Evolutionary conservation across 1,139 yeast species (phyloP).

Genomic region (Suhomyces coccinellae): DNA sequence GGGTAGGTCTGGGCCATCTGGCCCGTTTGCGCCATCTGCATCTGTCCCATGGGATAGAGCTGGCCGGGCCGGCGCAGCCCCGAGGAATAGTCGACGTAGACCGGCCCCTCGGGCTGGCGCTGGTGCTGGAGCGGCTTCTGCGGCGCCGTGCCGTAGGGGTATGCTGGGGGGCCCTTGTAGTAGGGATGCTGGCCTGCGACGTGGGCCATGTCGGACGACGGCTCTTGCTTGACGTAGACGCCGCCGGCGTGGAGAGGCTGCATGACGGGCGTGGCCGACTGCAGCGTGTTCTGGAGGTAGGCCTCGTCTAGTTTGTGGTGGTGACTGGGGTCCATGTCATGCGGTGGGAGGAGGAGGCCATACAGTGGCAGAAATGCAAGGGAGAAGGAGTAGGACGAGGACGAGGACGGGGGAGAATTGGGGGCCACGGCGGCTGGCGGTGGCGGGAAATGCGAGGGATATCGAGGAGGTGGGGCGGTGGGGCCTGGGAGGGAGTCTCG

Average conservation of each 20-base stretch:
- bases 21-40: too few species aligned
- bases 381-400: background rate
- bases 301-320: conserved; percentile 16
- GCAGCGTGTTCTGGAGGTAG: conserved; percentile 8
- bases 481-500: background rate
- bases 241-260: conserved; percentile 1
- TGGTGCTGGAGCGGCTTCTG: conserved; percentile 1
- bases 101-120: background rate
- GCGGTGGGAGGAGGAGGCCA: conserved; percentile 1
- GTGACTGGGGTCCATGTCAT: conserved; percentile 8
- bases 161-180: conserved; percentile 3
- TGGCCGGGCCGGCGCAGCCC: conserved; percentile 1
- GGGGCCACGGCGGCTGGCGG: background rate
- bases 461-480: background rate
- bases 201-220: conserved; percentile 3
- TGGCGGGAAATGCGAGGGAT: background rate
- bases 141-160: background rate
- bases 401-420: background rate
- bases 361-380: background rate
- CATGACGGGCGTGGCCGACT: conserved; percentile 7
- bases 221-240: conserved; percentile 12
- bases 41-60: background rate
- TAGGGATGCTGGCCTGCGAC: conserved; percentile 7
- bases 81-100: conserved; percentile 1
- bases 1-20: too few species aligned